These are phyloP conservation scores for Noccaea bulbosa DNA, from an alignment of 345 rosid genomes.

Conservation along the genomic window DNA sequence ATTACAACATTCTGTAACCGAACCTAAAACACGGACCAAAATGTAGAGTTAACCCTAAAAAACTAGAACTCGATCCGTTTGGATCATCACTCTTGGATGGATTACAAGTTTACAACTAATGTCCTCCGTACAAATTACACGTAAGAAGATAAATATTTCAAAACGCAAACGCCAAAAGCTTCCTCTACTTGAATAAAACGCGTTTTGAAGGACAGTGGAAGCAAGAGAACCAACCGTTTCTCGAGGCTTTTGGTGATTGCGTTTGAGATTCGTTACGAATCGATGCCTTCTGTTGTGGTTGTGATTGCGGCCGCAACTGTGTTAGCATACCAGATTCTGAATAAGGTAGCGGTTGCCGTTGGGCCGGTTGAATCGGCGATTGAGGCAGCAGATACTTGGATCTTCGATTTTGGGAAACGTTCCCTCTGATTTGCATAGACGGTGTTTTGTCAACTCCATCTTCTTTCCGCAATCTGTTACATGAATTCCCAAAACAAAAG, in stretches of 20 bases:
- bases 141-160: background rate
- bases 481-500: background rate
- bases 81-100: slow-evolving; percentile 16
- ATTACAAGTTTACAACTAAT: background rate
- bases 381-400: slow-evolving; percentile 35
- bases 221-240: slow-evolving; percentile 56
- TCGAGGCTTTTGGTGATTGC: slow-evolving; percentile 33
- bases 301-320: slow-evolving; percentile 7
- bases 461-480: slow-evolving; percentile 50
- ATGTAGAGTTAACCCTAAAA: slow-evolving; percentile 4
- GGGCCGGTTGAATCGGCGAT: slow-evolving; percentile 11
- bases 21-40: background rate
- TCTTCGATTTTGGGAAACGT: background rate
- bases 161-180: slow-evolving; percentile 32
- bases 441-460: slow-evolving; percentile 35
- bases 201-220: slow-evolving; percentile 53
- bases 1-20: slow-evolving; percentile 24
- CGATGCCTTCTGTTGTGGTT: slow-evolving; percentile 10
- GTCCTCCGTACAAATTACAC: background rate
- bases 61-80: slow-evolving; percentile 13
- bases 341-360: slow-evolving; percentile 10
- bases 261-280: slow-evolving; percentile 1
- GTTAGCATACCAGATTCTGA: background rate
- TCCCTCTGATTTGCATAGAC: slow-evolving; percentile 8
- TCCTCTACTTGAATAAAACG: background rate